Percentiles rank a stretch among this genome's conserved stretches.
These are phyloP conservation scores for Hemisphaericaspora subhashii DNA, from an alignment of 1,139 yeast species.

Conservation along the genomic window DNA sequence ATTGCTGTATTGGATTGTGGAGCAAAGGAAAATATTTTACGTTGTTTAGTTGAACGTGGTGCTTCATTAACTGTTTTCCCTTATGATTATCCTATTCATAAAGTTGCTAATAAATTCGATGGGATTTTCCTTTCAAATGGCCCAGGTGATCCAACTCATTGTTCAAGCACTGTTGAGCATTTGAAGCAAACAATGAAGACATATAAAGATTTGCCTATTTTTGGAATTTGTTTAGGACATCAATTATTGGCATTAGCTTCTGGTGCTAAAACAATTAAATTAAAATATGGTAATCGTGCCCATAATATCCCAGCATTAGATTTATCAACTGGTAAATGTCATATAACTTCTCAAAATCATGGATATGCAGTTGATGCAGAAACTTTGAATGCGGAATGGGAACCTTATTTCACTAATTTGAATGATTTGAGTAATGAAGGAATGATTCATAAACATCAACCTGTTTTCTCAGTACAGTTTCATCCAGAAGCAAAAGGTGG, in stretches of 20 bases:
- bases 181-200: conserved; percentile 68
- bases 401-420: conserved; percentile 81
- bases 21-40: conserved; percentile 92
- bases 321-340: conserved; percentile 85
- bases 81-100: conserved; percentile 88
- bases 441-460: conserved; percentile 82
- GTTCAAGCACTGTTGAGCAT: conserved; percentile 75
- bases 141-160: conserved; percentile 98
- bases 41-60: conserved; percentile 92
- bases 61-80: conserved; percentile 97
- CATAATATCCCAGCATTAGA: conserved; percentile 97
- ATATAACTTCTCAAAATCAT: conserved; percentile 96
- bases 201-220: conserved; percentile 75
- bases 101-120: conserved; percentile 88
- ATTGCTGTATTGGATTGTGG: conserved; percentile 97
- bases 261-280: conserved; percentile 88
- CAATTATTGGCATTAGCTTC: conserved; percentile 92
- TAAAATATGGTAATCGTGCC: conserved; percentile 97
- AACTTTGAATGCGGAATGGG: conserved; percentile 79
- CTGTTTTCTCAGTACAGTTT: conserved; percentile 94
- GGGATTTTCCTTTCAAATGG: conserved; percentile 96
- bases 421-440: conserved; percentile 97
- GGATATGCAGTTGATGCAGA: conserved; percentile 93
- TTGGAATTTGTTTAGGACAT: conserved; percentile 97
- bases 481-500: conserved; percentile 99